A percentile compares a stretch with the other conserved stretches of the same genome.
These are phyloP conservation scores for Umbilicus rupestris DNA, from an alignment of 164 flowering plant genomes.

Conservation along the genomic window DNA sequence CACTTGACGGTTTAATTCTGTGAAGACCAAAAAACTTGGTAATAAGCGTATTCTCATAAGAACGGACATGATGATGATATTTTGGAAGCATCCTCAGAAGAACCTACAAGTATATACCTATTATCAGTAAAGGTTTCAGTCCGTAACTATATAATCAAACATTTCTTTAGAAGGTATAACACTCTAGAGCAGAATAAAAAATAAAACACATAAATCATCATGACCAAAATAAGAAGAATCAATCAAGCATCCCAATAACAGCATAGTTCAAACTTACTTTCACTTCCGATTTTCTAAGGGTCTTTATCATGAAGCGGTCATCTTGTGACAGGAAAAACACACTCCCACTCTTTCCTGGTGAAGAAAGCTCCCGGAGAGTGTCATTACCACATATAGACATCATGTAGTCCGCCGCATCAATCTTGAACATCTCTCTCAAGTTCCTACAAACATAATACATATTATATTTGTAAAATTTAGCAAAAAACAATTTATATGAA, in stretches of 20 bases:
- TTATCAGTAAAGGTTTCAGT: slow-evolving; percentile 8
- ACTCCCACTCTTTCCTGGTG: slow-evolving; percentile 99
- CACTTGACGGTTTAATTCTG: slow-evolving; percentile 90
- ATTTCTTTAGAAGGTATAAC: neutral
- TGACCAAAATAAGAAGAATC: too few relatives aligned
- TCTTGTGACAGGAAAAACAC: slow-evolving; percentile 92
- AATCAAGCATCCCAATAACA: neutral
- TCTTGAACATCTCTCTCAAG: slow-evolving; percentile 92
- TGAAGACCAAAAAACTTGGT: slow-evolving; percentile 99
- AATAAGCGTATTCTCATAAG: slow-evolving; percentile 83
- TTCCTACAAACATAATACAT: slow-evolving; percentile 30
- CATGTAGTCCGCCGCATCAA: slow-evolving; percentile 99
- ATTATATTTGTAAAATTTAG: neutral
- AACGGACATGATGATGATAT: slow-evolving; percentile 77
- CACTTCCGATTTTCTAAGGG: slow-evolving; percentile 91
- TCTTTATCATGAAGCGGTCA: slow-evolving; percentile 98
- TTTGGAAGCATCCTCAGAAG: slow-evolving; percentile 88
- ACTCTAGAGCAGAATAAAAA: neutral
- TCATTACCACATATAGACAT: slow-evolving; percentile 98
- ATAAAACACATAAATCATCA: neutral
- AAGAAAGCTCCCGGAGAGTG: slow-evolving; percentile 90
- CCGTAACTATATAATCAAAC: neutral
- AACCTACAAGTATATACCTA: slow-evolving; percentile 44
- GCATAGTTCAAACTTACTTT: slow-evolving; percentile 37
- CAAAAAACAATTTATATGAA: neutral